Evolutionary conservation across 164 flowering plant species (phyloP), one percentile per base, ranked within the genome.

Genomic region (Vitis amurensis): DNA sequence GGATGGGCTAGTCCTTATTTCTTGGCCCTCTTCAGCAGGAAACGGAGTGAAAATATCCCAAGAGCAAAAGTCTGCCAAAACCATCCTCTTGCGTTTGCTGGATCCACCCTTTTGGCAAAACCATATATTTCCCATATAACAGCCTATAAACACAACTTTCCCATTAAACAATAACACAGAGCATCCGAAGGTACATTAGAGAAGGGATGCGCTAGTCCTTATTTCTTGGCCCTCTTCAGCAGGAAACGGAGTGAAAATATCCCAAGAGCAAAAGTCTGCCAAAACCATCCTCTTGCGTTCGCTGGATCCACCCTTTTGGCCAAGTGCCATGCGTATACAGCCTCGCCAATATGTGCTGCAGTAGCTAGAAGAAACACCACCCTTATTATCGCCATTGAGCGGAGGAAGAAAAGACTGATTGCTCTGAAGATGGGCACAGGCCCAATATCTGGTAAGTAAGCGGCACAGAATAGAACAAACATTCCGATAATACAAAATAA

Each of bases 1-100:
- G 44, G 7, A 37, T 3, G 44, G 7, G 44, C 44, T 1, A 37
- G 50, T 51, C 14, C n/a, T 30, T 57, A 12, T 68, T 73, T 55
- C 67, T 51, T 80, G 14, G 89, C 85, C 76, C 88, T 90, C 76
- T 88, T 88, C 73, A 88, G 55, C 65, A 93, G 76, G 29, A 77
- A 84, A 10, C 91, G 88, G 72, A 93, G 78, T 2, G 98, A 91
- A 76, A 90, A 87, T 0, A 77, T 2, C 10, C 93, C 99, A 56
- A 93, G 87, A 27, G 66, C 83, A 63, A 86, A 67, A 19, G 98
- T 95, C 79, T 93, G 99, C 92, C 94, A 93, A 72, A 91, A 91
- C 99, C 98, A 95, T 48, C 91, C 87, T 51, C 67, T 87, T 4
- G 89, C 72, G 75, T 95, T 93, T 2, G 71, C 73, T 64, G 95